These are phyloP conservation scores for Heterobasidion annosum DNA, from an alignment of 1,284 basidiomycete species.

Conservation along the genomic window DNA sequence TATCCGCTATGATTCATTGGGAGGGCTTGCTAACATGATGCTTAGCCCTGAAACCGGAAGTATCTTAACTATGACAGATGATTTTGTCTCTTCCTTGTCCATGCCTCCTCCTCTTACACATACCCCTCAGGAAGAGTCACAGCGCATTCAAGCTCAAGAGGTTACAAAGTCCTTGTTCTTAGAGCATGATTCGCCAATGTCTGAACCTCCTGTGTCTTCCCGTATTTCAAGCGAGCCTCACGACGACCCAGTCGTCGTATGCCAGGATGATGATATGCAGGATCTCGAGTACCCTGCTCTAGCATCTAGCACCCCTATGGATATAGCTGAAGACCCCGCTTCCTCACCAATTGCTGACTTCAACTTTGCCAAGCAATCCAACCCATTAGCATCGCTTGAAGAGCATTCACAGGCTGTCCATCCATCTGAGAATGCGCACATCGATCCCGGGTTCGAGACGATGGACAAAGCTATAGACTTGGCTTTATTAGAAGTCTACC, in stretches of 20 bases:
- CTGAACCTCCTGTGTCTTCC: slow-evolving; percentile 14
- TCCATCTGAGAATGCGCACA: not conserved
- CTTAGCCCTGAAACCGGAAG: slow-evolving; percentile 11
- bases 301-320: not conserved
- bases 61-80: slow-evolving; percentile 7
- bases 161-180: slow-evolving; percentile 1
- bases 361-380: not conserved
- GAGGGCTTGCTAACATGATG: not conserved
- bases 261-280: not conserved
- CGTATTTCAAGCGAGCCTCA: slow-evolving; percentile 3
- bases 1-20: not conserved
- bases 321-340: not conserved
- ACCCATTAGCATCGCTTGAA: not conserved
- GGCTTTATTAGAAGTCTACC: too few species aligned
- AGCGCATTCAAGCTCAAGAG: not conserved
- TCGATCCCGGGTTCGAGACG: not conserved
- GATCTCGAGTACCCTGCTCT: not conserved
- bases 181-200: slow-evolving; percentile 15
- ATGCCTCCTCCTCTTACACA: too few species aligned
- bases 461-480: too few species aligned
- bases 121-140: too few species aligned
- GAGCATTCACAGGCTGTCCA: too few species aligned
- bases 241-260: not conserved
- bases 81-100: not conserved
- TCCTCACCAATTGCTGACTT: not conserved